Base-by-base conservation (phyloP, 129 eudicot genomes). In the Artemisia tridentata region DNA sequence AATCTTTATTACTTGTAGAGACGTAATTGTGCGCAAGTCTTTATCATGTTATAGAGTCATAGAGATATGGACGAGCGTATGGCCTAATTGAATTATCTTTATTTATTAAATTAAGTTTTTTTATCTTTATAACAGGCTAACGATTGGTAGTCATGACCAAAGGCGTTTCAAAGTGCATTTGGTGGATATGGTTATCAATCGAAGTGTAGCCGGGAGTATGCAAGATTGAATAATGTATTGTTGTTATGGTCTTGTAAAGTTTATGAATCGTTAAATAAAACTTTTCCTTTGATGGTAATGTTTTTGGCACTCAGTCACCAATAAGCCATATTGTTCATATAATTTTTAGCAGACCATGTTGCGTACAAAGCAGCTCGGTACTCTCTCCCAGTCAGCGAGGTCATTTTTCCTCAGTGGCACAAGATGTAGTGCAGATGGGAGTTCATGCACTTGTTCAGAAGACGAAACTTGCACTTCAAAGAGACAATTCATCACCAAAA, bases 401-500 rank as follows among this genome's bases (percentile, higher is more conserved):
- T 81, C 98, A 18, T 86, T 90, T 65, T 88, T 95, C 65, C 86
- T 90, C 17, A 86, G 75, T 65, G 99, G 97, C 58, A 55, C 96
- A 65, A 67, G 99, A 84, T 90, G 99, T 72, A 84, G 81, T 66
- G 82, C 85, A n/a, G 99, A 95, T 64, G 99, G 96, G 75, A 83
- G 91, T 68, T 90, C 99, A 13, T 95, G 96, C 80, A 82, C 99
- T 34, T 95, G 91, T 69, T 76, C 93, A 9, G 99, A 90, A 62
- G 99, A 95, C 67, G 97, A 90, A 67, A 77, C 83, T 79, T 88
- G 93, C 76, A 82, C 80, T 58, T 88, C 99, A 7, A 87, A 74
- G 66, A 85, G 89, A 49, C 93, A 83, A 70, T 78, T 72, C 8
- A 31, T 83, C 3, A 62, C 71, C 72, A 63, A 57, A 18, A 69